A percentile compares a stretch with the other conserved stretches of the same genome.
Evolutionary conservation across 371 early-diverging fungal genomes (phyloP).

Genomic region (Smittium mucronatum): DNA sequence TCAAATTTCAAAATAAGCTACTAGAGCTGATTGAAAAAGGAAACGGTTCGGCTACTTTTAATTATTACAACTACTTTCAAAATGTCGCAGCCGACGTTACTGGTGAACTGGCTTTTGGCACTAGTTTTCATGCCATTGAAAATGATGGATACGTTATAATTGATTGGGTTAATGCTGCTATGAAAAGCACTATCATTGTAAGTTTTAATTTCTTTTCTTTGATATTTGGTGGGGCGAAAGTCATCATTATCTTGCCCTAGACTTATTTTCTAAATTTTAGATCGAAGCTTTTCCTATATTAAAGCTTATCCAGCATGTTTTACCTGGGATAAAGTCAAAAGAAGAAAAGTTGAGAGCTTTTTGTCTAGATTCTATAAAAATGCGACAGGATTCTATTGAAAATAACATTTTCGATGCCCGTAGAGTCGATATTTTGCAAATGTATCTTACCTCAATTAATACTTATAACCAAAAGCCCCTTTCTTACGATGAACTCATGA

Average conservation of each 20-base stretch:
- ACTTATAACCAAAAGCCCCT: conserved; percentile 14
- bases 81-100: conserved; percentile 22
- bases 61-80: conserved; percentile 22
- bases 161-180: neutral
- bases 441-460: conserved; percentile 24
- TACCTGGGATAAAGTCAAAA: neutral
- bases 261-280: neutral
- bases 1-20: conserved; percentile 16
- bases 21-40: conserved; percentile 6
- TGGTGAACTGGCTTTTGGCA: conserved; percentile 26
- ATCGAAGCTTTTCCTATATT: no score
- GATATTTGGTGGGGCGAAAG: neutral
- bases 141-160: neutral
- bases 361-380: neutral
- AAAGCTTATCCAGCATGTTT: neutral
- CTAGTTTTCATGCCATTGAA: conserved; percentile 14
- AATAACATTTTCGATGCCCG: neutral
- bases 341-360: neutral
- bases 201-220: conserved; percentile 4
- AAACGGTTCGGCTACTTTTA: conserved; percentile 9
- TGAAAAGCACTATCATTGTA: conserved; percentile 6
- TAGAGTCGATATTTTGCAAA: conserved; percentile 24
- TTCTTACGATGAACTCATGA: conserved; percentile 3
- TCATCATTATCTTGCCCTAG: neutral
- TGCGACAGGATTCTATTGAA: neutral